phyloP scores from a whole-genome alignment of 306 rosid genomes.

The Canavalia ensiformis region DNA sequence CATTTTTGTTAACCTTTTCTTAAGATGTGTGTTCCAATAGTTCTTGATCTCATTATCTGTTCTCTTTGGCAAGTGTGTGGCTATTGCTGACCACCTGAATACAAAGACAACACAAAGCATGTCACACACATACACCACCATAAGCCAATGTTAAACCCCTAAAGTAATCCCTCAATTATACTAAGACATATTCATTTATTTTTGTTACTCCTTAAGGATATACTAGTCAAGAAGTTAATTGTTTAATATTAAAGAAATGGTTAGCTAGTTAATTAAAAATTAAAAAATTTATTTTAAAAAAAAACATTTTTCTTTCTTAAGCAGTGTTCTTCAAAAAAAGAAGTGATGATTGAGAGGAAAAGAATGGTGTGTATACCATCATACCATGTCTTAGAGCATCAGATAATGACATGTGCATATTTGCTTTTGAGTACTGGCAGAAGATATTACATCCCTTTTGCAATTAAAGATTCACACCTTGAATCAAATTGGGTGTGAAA shows the following conservation, averaged over 20 bases:
- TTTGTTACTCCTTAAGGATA: neutral
- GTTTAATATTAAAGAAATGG: neutral
- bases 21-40: conserved; percentile 98
- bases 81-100: conserved; percentile 98
- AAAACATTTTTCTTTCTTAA: no score
- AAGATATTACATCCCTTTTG: conserved; percentile 39
- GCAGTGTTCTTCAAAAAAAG: neutral
- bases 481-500: conserved; percentile 57
- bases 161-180: conserved; percentile 45
- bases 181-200: neutral
- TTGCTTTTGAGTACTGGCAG: conserved; percentile 27
- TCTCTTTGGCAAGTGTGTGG: conserved; percentile 97
- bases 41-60: conserved; percentile 97
- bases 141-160: conserved; percentile 47
- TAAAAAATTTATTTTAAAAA: no score
- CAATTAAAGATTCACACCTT: conserved; percentile 46
- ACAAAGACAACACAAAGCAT: conserved; percentile 12
- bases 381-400: conserved; percentile 30
- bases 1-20: conserved; percentile 94
- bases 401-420: conserved; percentile 37
- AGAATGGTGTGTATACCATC: neutral
- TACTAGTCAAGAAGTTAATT: neutral
- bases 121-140: conserved; percentile 41
- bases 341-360: conserved; percentile 16
- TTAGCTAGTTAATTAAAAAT: no score